Percentiles rank a stretch among this genome's conserved stretches.
Evolutionary conservation across 2,329 filamentous ascomycete genomes (phyloP).

Genomic region (Verticillium isaacii): DNA sequence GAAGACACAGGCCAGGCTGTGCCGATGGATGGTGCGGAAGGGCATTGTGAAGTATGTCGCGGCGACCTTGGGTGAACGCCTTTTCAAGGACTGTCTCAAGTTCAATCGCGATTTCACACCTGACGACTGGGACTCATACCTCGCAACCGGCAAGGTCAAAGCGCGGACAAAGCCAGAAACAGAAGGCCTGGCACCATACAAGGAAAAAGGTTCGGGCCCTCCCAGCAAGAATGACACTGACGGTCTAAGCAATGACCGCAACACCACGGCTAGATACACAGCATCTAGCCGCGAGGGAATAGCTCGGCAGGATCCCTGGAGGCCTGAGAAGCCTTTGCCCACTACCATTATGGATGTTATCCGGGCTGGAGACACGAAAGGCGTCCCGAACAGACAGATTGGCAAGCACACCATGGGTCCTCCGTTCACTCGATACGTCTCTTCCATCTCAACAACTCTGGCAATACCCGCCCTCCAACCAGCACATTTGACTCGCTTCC

Average conservation of each 20-base stretch:
- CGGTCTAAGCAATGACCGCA: neutral
- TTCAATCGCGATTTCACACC: constrained; percentile 50
- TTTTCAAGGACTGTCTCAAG: constrained; percentile 60
- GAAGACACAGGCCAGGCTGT: constrained; percentile 54
- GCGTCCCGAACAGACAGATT: constrained; percentile 26
- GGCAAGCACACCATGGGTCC: constrained; percentile 22
- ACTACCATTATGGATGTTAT: constrained; percentile 28
- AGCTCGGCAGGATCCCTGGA: constrained; percentile 16
- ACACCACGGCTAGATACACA: neutral
- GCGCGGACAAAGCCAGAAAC: neutral
- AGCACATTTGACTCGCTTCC: constrained; percentile 8
- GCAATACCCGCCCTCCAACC: constrained; percentile 14
- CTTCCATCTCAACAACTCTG: constrained; percentile 25
- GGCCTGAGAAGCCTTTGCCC: constrained; percentile 25
- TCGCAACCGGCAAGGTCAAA: constrained; percentile 40
- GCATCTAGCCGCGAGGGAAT: neutral
- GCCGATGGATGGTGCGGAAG: constrained; percentile 50
- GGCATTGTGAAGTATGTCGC: constrained; percentile 54
- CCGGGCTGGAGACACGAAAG: constrained; percentile 20
- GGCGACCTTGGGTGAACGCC: constrained; percentile 45
- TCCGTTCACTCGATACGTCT: constrained; percentile 24
- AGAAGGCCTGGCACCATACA: neutral
- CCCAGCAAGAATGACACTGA: neutral
- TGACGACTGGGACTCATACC: constrained; percentile 52
- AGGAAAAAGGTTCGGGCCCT: neutral